A percentile compares a stretch with the other conserved stretches of the same genome.
Conservation (phyloP, 129 eudicot species). For the Pittosporum tobira region DNA sequence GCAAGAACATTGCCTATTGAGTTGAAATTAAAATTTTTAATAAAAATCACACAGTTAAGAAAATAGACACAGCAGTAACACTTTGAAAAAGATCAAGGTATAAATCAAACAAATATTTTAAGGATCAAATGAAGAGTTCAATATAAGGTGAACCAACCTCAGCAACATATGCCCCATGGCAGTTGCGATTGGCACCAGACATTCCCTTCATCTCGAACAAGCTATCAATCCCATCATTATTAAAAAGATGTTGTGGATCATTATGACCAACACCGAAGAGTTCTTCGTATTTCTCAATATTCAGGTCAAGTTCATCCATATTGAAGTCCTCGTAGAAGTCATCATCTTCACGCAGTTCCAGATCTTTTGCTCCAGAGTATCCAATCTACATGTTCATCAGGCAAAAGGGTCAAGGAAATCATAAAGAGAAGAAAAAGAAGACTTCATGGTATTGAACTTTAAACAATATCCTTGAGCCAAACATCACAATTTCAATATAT, state of each 20-base stretch:
- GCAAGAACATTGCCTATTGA: not conserved
- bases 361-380: conserved; percentile 31
- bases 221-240: conserved; percentile 62
- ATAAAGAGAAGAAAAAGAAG: not conserved
- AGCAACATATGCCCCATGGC: conserved; percentile 31
- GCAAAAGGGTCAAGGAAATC: not conserved
- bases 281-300: conserved; percentile 73
- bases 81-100: not conserved
- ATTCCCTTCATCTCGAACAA: conserved; percentile 43
- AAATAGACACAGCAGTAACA: not conserved
- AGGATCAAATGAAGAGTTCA: not conserved
- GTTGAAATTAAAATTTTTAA: not conserved
- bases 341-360: conserved; percentile 36
- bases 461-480: too few species aligned
- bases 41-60: too few species aligned
- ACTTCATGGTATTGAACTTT: not conserved
- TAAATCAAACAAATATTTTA: not conserved
- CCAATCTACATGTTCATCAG: conserved; percentile 28
- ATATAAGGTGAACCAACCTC: conserved; percentile 38
- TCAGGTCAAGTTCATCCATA: conserved; percentile 74
- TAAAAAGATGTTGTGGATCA: conserved; percentile 63
- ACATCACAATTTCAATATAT: too few species aligned
- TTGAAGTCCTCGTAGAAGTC: conserved; percentile 46
- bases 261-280: conserved; percentile 57
- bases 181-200: conserved; percentile 33